Conservation (phyloP, 192 early-diverging fungal genomes). For the Backusella sp. region DNA sequence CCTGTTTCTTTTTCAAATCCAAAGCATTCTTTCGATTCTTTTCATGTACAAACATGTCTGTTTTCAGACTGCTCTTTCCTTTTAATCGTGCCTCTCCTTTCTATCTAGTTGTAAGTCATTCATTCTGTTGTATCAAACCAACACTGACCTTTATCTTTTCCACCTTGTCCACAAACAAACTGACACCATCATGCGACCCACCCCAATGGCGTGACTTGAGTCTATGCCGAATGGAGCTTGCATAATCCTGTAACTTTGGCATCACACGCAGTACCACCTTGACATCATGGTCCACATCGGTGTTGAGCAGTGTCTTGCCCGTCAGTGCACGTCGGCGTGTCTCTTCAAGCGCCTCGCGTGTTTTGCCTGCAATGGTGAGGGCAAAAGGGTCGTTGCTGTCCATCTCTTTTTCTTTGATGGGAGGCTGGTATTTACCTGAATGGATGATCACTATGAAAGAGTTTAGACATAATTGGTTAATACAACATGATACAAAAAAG, state of each 20-base stretch:
- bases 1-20: neutral
- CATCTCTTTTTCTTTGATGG: conserved; percentile 33
- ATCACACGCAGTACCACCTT: conserved; percentile 66
- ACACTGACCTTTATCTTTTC: conserved; percentile 50
- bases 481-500: neutral
- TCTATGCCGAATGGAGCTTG: conserved; percentile 56
- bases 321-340: neutral
- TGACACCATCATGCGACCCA: conserved; percentile 72
- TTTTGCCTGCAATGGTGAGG: conserved; percentile 32
- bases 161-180: conserved; percentile 61
- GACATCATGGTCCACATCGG: conserved; percentile 59
- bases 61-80: conserved; percentile 17
- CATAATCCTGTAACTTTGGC: conserved; percentile 69
- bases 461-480: neutral
- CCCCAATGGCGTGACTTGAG: conserved; percentile 68
- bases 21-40: conserved; percentile 11
- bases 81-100: conserved; percentile 21
- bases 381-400: conserved; percentile 26
- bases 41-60: conserved; percentile 21
- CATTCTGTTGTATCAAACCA: too few species aligned
- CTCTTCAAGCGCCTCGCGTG: neutral
- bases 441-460: conserved; percentile 42
- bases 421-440: conserved; percentile 54
- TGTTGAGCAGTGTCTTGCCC: neutral
- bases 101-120: neutral